Percentiles rank a stretch among this genome's conserved stretches.
phyloP scores from a whole-genome alignment of 768 basidiomycete species.

The Nidularia sp. region DNA sequence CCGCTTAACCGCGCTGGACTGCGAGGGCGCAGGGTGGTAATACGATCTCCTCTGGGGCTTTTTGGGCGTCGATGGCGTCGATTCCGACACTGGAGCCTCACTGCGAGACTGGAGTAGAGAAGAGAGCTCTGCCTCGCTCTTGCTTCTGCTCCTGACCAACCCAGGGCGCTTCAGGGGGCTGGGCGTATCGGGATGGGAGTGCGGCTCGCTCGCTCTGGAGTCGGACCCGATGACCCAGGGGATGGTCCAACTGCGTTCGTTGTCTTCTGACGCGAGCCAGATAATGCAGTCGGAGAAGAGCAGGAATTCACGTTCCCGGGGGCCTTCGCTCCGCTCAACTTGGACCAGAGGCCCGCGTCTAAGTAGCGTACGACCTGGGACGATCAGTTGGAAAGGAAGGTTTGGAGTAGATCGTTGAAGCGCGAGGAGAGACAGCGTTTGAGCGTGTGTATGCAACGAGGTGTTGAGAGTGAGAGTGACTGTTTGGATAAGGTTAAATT shows the following conservation, averaged over 20 bases:
- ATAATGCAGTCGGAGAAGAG: conserved; percentile 81
- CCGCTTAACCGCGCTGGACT: conserved; percentile 20
- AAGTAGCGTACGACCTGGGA: conserved; percentile 77
- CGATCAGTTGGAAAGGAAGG: conserved; percentile 74
- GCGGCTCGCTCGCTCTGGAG: too few species aligned
- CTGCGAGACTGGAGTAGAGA: conserved; percentile 6
- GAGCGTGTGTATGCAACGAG: conserved; percentile 73
- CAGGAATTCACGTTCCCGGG: conserved; percentile 65
- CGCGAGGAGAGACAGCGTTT: conserved; percentile 71
- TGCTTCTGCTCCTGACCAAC: conserved; percentile 46
- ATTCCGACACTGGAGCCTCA: neutral
- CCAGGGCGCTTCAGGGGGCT: conserved; percentile 14
- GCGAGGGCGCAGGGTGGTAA: conserved; percentile 9
- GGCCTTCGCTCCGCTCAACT: conserved; percentile 42
- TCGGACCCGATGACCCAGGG: conserved; percentile 5
- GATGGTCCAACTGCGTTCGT: conserved; percentile 26
- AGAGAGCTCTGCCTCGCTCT: conserved; percentile 56
- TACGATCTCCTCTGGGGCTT: conserved; percentile 16
- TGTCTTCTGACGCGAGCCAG: conserved; percentile 64
- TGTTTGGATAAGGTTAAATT: conserved; percentile 18
- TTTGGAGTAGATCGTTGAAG: conserved; percentile 75
- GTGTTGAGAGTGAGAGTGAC: conserved; percentile 78
- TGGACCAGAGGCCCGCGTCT: conserved; percentile 63
- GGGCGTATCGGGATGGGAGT: too few species aligned
- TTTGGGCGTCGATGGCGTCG: conserved; percentile 12